Percentiles rank a stretch among this genome's conserved stretches.
Conservation (phyloP, 2,329 filamentous ascomycete genomes). For the Aureobasidium pullulans region DNA sequence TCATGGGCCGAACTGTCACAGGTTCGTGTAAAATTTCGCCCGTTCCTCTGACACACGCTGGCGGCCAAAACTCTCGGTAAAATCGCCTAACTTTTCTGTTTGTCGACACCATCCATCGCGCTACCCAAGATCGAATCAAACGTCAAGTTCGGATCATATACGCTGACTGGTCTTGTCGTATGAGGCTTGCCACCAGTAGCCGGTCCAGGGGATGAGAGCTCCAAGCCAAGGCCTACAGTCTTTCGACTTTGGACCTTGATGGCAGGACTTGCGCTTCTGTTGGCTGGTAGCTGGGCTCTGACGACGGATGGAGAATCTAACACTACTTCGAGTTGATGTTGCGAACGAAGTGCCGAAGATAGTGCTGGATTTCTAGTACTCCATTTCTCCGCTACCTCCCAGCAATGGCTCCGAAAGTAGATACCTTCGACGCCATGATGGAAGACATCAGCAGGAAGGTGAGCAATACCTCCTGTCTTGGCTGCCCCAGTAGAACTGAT, state of each 20-base stretch:
- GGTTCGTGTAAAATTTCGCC: no score
- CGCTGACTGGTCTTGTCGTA: slow-evolving; percentile 23
- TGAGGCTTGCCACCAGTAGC: slow-evolving; percentile 26
- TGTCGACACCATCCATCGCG: neutral
- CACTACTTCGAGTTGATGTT: slow-evolving; percentile 22
- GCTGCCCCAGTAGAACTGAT: slow-evolving; percentile 60
- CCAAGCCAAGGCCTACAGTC: slow-evolving; percentile 39
- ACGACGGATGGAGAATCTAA: neutral
- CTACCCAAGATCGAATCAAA: slow-evolving; percentile 42
- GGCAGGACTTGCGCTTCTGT: slow-evolving; percentile 16
- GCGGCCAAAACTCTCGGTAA: neutral
- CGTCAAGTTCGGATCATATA: slow-evolving; percentile 35
- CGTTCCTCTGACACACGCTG: no score
- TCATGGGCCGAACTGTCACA: no score
- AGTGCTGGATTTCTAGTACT: slow-evolving; percentile 34
- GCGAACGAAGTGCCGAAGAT: slow-evolving; percentile 21
- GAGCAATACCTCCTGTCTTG: slow-evolving; percentile 61
- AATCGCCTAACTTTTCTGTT: neutral
- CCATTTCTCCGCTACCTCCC: slow-evolving; percentile 58
- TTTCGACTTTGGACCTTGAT: slow-evolving; percentile 22
- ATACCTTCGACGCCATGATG: slow-evolving; percentile 61
- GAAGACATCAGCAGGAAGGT: slow-evolving; percentile 55
- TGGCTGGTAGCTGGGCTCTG: neutral
- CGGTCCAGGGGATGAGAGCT: slow-evolving; percentile 40
- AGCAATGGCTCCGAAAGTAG: slow-evolving; percentile 63